These are phyloP conservation scores for Chytriomyces sp. DNA, from an alignment of 192 early-diverging fungal species.

Conservation along the genomic window DNA sequence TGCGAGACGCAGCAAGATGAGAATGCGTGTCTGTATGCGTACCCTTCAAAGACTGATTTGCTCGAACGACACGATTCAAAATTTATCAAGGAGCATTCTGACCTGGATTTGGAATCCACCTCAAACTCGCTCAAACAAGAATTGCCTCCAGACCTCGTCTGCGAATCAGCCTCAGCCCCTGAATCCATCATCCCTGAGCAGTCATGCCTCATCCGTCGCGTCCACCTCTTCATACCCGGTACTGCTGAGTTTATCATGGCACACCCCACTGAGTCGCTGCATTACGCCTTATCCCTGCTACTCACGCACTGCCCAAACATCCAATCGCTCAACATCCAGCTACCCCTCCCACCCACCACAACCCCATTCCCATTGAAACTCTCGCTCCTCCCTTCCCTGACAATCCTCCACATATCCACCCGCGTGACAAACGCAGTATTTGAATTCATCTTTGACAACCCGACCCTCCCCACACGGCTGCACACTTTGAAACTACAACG, in stretches of 20 bases:
- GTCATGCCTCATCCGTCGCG: background rate
- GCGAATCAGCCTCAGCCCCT: background rate
- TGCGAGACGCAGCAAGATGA: background rate
- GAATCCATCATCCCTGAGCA: background rate
- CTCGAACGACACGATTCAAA: slow-evolving; percentile 10
- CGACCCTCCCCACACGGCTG: background rate
- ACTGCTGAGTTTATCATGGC: background rate
- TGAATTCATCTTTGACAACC: background rate
- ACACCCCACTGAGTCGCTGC: slow-evolving; percentile 20
- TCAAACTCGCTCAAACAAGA: background rate
- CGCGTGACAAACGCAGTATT: slow-evolving; percentile 11
- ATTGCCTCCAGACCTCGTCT: background rate
- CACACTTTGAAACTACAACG: no score
- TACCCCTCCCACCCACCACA: slow-evolving; percentile 24
- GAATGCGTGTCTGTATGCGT: slow-evolving; percentile 13
- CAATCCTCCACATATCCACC: slow-evolving; percentile 12
- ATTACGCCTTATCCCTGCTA: slow-evolving; percentile 31
- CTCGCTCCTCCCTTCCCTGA: background rate
- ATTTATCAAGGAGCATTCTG: background rate
- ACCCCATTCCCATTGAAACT: background rate
- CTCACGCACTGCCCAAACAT: slow-evolving; percentile 38
- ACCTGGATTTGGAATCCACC: background rate
- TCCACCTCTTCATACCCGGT: slow-evolving; percentile 1
- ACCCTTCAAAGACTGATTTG: background rate
- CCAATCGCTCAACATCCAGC: slow-evolving; percentile 11